Base-by-base conservation (phyloP, 2,329 filamentous ascomycete genomes). In the Botrytis paeoniae region DNA sequence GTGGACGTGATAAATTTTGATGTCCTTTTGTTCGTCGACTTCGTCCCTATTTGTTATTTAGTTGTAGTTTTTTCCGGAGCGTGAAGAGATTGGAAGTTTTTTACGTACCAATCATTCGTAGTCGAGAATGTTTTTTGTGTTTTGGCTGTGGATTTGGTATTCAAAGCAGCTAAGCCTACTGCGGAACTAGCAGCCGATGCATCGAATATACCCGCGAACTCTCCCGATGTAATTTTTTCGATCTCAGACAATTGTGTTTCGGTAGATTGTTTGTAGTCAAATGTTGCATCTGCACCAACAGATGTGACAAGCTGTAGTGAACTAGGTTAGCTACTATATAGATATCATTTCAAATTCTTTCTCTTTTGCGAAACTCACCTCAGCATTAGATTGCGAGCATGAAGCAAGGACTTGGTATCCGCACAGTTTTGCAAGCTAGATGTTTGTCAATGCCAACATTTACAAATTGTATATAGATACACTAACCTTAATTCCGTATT, bases 401-500 rank as follows among this genome's bases (percentile, higher is more conserved):
- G 81, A 81, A 1, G 81, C 80, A 2, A 82, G 78, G 4, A 84
- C 80, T 63, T 82, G 82, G 74, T 80, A 83, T 16, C 82, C 82
- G 57, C 79, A 81, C 14, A 81, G 63, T 37, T 79, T 80, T 10
- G 79, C 80, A 39, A 84, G 73, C 82, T 83, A 65, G 7, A 61
- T 25, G 3, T 48, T 18, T 16, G 39, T 69, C 57, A 35, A 18
- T 43, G n/a, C 35, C 74, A 43, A 29, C 6, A 9, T 65, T 3
- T 20, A 1, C 22, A 29, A 16, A 39, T 22, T 54, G 8, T 3
- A 32, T 4, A 9, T 32, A 20, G 8, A n/a, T 25, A 16, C 9
- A 32, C 60, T 20, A 7, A 59, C 77, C 73, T 83, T 81, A 2
- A 82, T 77, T 3, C 77, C 80, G 70, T 77, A 82, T 69, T 81